Evolutionary conservation across 2,329 filamentous ascomycete genomes (phyloP).

Genomic region (Penicillium sp.): DNA sequence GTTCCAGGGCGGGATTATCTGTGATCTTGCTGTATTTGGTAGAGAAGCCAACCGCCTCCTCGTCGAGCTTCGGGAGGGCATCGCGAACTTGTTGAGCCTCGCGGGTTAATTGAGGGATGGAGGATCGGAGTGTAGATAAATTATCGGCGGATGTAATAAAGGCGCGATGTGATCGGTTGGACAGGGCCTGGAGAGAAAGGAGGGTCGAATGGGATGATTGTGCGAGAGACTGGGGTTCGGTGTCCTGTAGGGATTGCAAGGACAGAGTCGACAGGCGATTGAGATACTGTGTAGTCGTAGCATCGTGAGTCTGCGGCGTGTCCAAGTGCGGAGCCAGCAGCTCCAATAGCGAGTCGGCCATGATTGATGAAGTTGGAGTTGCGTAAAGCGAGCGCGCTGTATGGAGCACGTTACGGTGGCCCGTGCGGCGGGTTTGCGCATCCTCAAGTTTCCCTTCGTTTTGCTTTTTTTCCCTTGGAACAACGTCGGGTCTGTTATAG

Average conservation of each 20-base stretch:
- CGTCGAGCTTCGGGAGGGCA: slow-evolving; percentile 75
- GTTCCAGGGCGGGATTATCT: slow-evolving; percentile 67
- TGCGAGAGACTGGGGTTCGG: slow-evolving; percentile 75
- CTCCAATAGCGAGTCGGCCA: slow-evolving; percentile 74
- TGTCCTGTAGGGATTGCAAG: slow-evolving; percentile 67
- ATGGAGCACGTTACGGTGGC: slow-evolving; percentile 22
- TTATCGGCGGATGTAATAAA: slow-evolving; percentile 79
- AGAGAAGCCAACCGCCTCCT: slow-evolving; percentile 75
- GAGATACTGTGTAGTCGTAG: slow-evolving; percentile 62
- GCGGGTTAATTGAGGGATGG: slow-evolving; percentile 67
- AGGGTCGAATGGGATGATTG: slow-evolving; percentile 78
- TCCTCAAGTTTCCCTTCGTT: slow-evolving; percentile 8
- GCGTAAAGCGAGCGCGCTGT: slow-evolving; percentile 14
- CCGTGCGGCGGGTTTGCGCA: slow-evolving; percentile 32
- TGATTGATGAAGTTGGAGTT: slow-evolving; percentile 31
- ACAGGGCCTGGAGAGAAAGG: slow-evolving; percentile 80
- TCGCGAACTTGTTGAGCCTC: slow-evolving; percentile 66
- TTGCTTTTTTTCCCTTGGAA: background rate
- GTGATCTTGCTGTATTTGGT: slow-evolving; percentile 74
- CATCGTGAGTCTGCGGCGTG: slow-evolving; percentile 31
- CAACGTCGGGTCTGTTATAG: background rate
- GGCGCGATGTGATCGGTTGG: slow-evolving; percentile 81
- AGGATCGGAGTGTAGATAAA: slow-evolving; percentile 68
- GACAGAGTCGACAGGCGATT: slow-evolving; percentile 73
- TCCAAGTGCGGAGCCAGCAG: slow-evolving; percentile 65